Conservation (phyloP, 441 rosid species). For the Isatis lusitanica region DNA sequence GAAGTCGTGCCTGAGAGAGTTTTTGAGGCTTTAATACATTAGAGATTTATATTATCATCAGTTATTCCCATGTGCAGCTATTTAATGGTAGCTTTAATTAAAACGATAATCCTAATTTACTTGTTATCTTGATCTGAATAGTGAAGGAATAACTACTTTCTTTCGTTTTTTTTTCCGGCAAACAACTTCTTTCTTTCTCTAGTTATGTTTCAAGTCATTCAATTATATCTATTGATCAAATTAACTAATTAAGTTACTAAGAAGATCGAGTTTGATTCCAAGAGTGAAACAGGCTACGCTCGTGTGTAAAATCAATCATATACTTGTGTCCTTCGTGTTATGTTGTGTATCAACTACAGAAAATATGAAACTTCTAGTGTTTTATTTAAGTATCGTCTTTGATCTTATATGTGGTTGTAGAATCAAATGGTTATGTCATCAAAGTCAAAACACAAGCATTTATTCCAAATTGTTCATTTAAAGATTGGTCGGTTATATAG, state of each 20-base stretch:
- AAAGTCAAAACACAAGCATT: background rate
- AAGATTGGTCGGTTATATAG: background rate
- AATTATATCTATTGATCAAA: background rate
- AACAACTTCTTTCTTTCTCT: background rate
- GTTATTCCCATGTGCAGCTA: constrained; percentile 38
- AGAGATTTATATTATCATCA: too few species aligned
- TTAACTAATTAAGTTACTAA: background rate
- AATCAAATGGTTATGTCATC: background rate
- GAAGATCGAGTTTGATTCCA: background rate
- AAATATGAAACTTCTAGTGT: background rate
- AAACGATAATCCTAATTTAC: constrained; percentile 18
- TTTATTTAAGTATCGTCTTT: background rate
- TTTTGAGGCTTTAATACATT: too few species aligned
- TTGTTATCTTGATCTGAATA: constrained; percentile 19
- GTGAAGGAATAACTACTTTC: background rate
- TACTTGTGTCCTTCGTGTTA: background rate
- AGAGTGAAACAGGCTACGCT: background rate
- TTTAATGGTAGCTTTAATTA: constrained; percentile 30
- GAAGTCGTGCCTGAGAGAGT: too few species aligned
- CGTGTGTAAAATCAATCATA: background rate
- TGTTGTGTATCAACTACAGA: background rate
- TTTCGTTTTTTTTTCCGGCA: background rate
- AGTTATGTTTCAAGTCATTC: background rate
- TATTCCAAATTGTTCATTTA: background rate
- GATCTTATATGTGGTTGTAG: background rate